Base-by-base conservation (phyloP, 2,329 filamentous ascomycete species). In the Penicillium olsonii region DNA sequence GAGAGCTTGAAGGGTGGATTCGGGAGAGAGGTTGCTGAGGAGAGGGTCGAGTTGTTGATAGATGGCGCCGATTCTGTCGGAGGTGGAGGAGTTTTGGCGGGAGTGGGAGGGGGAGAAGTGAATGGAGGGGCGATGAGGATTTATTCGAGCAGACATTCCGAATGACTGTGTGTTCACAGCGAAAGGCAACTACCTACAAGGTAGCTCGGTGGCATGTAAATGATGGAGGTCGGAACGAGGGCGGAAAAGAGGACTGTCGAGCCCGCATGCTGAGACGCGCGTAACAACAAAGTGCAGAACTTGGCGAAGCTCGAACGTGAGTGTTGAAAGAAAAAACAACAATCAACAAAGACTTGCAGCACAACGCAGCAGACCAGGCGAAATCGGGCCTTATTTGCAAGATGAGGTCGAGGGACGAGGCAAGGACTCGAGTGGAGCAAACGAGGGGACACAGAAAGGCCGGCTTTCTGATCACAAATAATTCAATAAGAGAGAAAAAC, bases 11-110 rank as follows among this genome's bases (percentile, higher is more conserved):
- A 82, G 64, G 5, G 79, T 82, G 15, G 77, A 74, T 50, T 80
- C 75, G 7, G 80, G 79, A 11, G 80, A 81, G 0, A 82, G 69
- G 48, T 78, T 78, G 49, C 74, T 74, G 35, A 82, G 72, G 8
- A 83, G 64, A 45, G 75, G 76, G 45, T 78, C 75, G 33, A 72
- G 60, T 33, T 73, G 67, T 49, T 70, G 63, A 41, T 69, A 68
- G 37, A 68, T 58, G 12, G 72, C 68, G 15, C 64, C 59, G 48
- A 60, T 68, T 50, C 71, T 67, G 18, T 69, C 68, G 14, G 73
- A 64, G 20, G 71, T 68, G n/a, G 66, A 63, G 9, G 71, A 68
- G 47, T 63, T 60, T 10, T 62, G 56, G 26, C 65, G 64, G 17
- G 60, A 54, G 29, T 60, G 54, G 14, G 61, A 54, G 47, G 66